phyloP scores from a whole-genome alignment of 495 filamentous ascomycete genomes.

The Daldinia loculata region DNA sequence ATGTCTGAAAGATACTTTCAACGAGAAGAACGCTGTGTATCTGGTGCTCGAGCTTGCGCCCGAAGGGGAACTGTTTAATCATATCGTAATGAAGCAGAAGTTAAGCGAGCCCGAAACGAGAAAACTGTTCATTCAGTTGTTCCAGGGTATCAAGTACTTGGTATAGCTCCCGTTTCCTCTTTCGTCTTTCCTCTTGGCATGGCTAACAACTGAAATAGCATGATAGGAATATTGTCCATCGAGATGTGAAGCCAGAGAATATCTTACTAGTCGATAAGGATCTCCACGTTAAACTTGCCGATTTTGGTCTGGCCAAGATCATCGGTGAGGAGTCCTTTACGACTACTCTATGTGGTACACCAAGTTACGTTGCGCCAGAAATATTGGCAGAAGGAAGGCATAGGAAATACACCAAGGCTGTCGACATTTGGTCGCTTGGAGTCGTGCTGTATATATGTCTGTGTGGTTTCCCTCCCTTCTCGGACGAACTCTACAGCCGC shows the following conservation, averaged over 20 bases:
- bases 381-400: constrained; percentile 81
- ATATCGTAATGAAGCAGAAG: constrained; percentile 87
- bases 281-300: constrained; percentile 88
- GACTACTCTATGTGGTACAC: constrained; percentile 95
- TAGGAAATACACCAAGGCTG: constrained; percentile 91
- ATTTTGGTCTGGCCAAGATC: constrained; percentile 98
- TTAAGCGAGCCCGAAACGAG: constrained; percentile 83
- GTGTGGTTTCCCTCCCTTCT: constrained; percentile 97
- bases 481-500: constrained; percentile 85
- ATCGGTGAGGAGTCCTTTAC: constrained; percentile 99
- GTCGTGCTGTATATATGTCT: constrained; percentile 99
- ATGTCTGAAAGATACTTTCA: constrained; percentile 94
- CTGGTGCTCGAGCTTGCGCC: constrained; percentile 89
- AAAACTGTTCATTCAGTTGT: constrained; percentile 89
- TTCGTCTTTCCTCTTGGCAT: neutral
- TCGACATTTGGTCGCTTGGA: constrained; percentile 96
- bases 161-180: constrained; percentile 59
- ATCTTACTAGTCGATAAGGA: constrained; percentile 88
- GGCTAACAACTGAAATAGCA: constrained; percentile 71
- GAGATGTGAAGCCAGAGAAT: constrained; percentile 99
- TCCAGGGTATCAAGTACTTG: constrained; percentile 93
- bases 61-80: constrained; percentile 95
- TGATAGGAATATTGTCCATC: constrained; percentile 95
- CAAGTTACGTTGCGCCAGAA: constrained; percentile 95
- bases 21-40: constrained; percentile 90